Percentiles rank a stretch among this genome's conserved stretches.
phyloP scores from a whole-genome alignment of 192 early-diverging fungal genomes.

The Coemansia furcata region DNA sequence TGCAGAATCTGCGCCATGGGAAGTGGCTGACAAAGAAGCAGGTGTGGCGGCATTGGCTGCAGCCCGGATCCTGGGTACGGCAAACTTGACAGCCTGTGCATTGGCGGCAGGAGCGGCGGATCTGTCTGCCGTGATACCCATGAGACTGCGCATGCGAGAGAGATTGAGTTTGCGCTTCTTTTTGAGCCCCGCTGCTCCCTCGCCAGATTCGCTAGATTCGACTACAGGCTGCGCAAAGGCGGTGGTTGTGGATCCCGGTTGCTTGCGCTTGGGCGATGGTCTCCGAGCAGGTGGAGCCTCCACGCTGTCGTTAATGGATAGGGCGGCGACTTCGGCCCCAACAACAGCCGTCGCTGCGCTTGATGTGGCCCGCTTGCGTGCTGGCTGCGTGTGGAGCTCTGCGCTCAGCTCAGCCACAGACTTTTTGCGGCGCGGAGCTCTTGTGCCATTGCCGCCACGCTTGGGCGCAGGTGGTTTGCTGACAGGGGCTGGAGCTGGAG shows the following conservation, averaged over 20 bases:
- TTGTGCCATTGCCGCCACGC: constrained; percentile 1
- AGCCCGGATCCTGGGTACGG: constrained; percentile 40
- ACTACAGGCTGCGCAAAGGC: not conserved
- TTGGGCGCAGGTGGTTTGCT: not conserved
- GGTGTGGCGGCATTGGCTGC: not conserved
- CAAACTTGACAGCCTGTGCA: constrained; percentile 39
- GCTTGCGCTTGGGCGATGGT: constrained; percentile 42
- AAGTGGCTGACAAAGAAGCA: not conserved
- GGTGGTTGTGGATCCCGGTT: not conserved
- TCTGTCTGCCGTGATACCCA: constrained; percentile 25
- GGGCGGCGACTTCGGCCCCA: not conserved
- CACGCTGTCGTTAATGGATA: not conserved
- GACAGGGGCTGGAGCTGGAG: not conserved
- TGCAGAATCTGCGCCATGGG: not conserved
- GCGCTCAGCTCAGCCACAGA: constrained; percentile 31
- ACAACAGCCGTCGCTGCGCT: not conserved
- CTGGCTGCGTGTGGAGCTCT: constrained; percentile 37
- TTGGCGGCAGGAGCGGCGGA: constrained; percentile 7
- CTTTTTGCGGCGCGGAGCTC: constrained; percentile 15
- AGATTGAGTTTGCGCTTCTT: constrained; percentile 53
- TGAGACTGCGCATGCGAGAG: constrained; percentile 43
- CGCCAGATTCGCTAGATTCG: not conserved
- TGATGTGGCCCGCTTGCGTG: constrained; percentile 19
- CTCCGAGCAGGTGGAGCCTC: not conserved
- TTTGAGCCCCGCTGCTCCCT: constrained; percentile 25